Percentiles rank a stretch among this genome's conserved stretches.
Conservation (phyloP, 257 asterid species). For the Fraxinus quadrangulata region DNA sequence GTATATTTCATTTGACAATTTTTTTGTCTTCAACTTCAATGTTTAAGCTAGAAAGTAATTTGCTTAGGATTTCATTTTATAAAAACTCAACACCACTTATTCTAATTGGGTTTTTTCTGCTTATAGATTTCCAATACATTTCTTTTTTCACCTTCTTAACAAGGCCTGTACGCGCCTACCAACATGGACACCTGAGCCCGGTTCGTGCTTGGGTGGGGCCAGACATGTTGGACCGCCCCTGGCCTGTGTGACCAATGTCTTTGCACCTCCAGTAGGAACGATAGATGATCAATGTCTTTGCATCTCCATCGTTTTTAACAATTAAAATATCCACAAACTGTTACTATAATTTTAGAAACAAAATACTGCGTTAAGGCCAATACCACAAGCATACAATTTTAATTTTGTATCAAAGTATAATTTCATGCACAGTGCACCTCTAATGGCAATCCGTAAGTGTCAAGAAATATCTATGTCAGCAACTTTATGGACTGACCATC, state of each 20-base stretch:
- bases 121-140: not conserved
- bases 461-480: not conserved
- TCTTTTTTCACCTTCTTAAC: not conserved
- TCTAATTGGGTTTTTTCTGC: not conserved
- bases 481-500: not conserved
- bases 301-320: not conserved
- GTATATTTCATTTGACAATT: not conserved
- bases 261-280: not conserved
- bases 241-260: not conserved
- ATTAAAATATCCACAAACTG: not conserved
- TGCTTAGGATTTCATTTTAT: not conserved
- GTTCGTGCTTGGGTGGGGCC: not conserved
- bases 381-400: not conserved
- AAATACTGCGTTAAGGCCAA: not conserved
- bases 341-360: not conserved
- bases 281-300: not conserved
- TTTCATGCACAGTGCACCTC: not conserved
- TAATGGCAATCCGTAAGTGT: not conserved
- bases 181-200: not conserved
- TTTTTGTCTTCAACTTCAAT: not conserved
- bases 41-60: not conserved
- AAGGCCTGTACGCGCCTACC: not conserved
- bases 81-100: not conserved
- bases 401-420: not conserved
- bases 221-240: not conserved